Percentiles rank a stretch among this genome's conserved stretches.
Evolutionary conservation across 345 rosid species (phyloP).

Genomic region (Melaleuca quinquenervia): DNA sequence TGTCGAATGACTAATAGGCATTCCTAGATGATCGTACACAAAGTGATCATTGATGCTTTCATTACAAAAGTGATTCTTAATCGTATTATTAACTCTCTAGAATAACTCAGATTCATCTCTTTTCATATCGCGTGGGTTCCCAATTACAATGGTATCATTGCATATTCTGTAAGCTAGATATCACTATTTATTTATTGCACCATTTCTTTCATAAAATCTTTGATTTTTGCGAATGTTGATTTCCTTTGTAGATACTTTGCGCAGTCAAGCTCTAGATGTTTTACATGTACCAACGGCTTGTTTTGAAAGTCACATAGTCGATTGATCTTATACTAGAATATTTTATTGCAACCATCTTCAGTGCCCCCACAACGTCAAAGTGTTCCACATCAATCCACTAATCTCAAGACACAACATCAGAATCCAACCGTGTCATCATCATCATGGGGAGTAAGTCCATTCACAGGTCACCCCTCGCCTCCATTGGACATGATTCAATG

Average conservation of each 20-base stretch:
- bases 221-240: background rate
- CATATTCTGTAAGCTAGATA: background rate
- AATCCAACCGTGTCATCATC: background rate
- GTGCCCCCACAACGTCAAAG: background rate
- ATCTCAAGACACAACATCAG: fast-evolving
- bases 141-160: background rate
- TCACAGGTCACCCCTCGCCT: too few relatives aligned
- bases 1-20: background rate
- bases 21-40: background rate
- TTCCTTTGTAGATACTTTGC: background rate
- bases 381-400: background rate
- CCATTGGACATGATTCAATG: too few relatives aligned
- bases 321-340: too few relatives aligned
- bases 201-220: background rate
- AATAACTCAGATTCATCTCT: background rate
- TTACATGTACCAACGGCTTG: too few relatives aligned
- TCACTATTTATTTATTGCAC: background rate
- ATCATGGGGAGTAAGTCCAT: background rate
- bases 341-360: too few relatives aligned
- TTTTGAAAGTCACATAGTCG: too few relatives aligned
- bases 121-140: too few relatives aligned
- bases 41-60: background rate
- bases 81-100: background rate
- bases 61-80: background rate
- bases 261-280: background rate